phyloP scores from a whole-genome alignment of 176 grass and related monocot genomes.

The Metroxylon sagu region DNA sequence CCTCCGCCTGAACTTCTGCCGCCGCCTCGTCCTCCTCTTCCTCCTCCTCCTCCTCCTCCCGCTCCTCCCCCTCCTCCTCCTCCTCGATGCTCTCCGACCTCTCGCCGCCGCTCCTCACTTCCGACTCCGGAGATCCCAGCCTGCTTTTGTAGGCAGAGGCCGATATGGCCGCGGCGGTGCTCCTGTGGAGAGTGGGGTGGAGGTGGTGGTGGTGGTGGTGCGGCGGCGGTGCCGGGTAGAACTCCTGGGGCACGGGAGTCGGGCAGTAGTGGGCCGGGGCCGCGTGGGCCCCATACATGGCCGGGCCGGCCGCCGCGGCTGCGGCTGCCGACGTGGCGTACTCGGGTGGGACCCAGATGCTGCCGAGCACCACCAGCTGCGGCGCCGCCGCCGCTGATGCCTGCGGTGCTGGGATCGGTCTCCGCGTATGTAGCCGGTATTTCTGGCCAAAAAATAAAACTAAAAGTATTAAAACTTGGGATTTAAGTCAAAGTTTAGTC shows the following conservation, averaged over 20 bases:
- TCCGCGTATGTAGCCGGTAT: constrained; percentile 74
- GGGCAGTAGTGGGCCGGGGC: constrained; percentile 49
- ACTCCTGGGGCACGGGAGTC: constrained; percentile 45
- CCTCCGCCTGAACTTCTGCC: not conserved
- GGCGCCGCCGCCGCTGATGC: constrained; percentile 25
- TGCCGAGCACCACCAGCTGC: constrained; percentile 72
- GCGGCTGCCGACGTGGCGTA: constrained; percentile 51
- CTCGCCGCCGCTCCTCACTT: constrained; percentile 44
- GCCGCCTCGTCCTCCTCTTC: constrained; percentile 12
- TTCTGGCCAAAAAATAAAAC: constrained; percentile 35
- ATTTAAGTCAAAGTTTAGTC: constrained; percentile 5
- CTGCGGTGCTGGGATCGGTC: constrained; percentile 43
- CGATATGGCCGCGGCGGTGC: constrained; percentile 6
- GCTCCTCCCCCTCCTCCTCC: constrained; percentile 46
- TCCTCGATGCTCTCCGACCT: constrained; percentile 86
- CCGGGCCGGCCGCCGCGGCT: constrained; percentile 4
- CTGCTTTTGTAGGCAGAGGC: constrained; percentile 27
- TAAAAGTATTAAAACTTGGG: no score
- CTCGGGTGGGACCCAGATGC: constrained; percentile 89
- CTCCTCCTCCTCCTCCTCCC: constrained; percentile 34
- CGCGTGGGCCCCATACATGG: constrained; percentile 71
- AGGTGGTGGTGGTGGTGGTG: constrained; percentile 56
- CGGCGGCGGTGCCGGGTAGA: constrained; percentile 33
- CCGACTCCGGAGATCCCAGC: constrained; percentile 41
- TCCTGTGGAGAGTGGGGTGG: not conserved